These are phyloP conservation scores for Pinus tabuliformis DNA, from an alignment of 75 land plant genomes.

Conservation along the genomic window DNA sequence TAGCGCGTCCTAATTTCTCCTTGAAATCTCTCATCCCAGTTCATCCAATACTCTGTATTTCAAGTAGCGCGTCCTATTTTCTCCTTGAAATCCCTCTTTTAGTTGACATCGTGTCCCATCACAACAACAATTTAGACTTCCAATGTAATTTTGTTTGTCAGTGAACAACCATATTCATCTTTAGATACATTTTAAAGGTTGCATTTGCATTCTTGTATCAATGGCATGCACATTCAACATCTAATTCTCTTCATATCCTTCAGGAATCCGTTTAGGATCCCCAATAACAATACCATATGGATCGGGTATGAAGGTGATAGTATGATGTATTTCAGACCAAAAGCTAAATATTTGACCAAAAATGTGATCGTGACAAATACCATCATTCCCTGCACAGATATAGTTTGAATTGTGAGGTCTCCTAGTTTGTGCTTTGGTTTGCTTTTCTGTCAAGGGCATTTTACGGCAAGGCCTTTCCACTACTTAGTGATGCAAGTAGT, in stretches of 20 bases:
- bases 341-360: conserved; percentile 66
- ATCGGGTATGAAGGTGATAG: conserved; percentile 62
- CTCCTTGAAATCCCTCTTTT: conserved; percentile 41
- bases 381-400: conserved; percentile 34
- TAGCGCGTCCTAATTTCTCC: conserved; percentile 46
- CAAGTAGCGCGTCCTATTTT: conserved; percentile 54
- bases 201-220: conserved; percentile 78
- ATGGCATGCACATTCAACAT: too few species aligned
- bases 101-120: conserved; percentile 66
- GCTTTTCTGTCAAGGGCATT: background rate
- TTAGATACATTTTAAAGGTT: conserved; percentile 70
- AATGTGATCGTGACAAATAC: conserved; percentile 33
- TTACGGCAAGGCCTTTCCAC: conserved; percentile 34
- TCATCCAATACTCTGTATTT: conserved; percentile 73
- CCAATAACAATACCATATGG: conserved; percentile 86
- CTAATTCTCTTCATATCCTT: conserved; percentile 63
- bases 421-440: background rate
- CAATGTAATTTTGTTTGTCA: conserved; percentile 49
- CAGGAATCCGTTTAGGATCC: conserved; percentile 45
- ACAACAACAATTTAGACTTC: conserved; percentile 79
- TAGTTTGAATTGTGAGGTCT: background rate
- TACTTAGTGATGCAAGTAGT: conserved; percentile 93
- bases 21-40: conserved; percentile 47
- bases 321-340: conserved; percentile 82
- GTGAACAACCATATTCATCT: conserved; percentile 42